A percentile compares a stretch with the other conserved stretches of the same genome.
Conservation (phyloP, 2,329 filamentous ascomycete species). For the Fonsecaea pugnacius region DNA sequence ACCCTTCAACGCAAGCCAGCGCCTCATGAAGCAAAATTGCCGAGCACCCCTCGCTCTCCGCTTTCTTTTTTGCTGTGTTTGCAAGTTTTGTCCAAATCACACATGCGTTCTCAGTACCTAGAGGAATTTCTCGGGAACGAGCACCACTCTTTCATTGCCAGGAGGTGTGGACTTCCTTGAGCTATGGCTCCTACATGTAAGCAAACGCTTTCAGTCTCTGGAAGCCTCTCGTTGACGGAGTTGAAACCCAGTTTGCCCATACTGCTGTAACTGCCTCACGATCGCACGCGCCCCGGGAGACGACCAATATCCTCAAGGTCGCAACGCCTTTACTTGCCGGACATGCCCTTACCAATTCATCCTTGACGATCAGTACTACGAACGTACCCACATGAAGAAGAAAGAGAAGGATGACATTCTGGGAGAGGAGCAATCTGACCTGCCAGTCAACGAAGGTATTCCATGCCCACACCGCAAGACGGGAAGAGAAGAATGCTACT, state of each 20-base stretch:
- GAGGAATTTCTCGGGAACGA: background rate
- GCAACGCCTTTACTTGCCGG: slow-evolving; percentile 90
- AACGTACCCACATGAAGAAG: slow-evolving; percentile 76
- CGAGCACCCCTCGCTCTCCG: background rate
- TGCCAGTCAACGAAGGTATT: slow-evolving; percentile 37
- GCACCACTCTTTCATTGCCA: background rate
- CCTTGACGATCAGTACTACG: slow-evolving; percentile 78
- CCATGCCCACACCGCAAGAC: background rate
- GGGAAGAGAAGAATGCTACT: background rate
- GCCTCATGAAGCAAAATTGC: slow-evolving; percentile 6
- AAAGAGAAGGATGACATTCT: slow-evolving; percentile 90
- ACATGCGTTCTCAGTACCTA: background rate
- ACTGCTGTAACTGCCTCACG: slow-evolving; percentile 56
- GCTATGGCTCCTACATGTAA: slow-evolving; percentile 48
- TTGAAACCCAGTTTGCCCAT: slow-evolving; percentile 50
- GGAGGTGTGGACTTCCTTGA: background rate
- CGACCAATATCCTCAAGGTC: slow-evolving; percentile 47
- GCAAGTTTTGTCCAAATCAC: background rate
- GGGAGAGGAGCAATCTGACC: slow-evolving; percentile 53
- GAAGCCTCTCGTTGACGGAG: background rate
- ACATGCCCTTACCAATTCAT: slow-evolving; percentile 92
- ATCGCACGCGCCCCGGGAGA: slow-evolving; percentile 49
- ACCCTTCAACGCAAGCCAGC: background rate
- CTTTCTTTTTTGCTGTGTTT: slow-evolving; percentile 2
- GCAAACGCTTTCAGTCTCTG: slow-evolving; percentile 23